phyloP scores from a whole-genome alignment of 2,329 filamentous ascomycete species.

The Botryotinia calthae region DNA sequence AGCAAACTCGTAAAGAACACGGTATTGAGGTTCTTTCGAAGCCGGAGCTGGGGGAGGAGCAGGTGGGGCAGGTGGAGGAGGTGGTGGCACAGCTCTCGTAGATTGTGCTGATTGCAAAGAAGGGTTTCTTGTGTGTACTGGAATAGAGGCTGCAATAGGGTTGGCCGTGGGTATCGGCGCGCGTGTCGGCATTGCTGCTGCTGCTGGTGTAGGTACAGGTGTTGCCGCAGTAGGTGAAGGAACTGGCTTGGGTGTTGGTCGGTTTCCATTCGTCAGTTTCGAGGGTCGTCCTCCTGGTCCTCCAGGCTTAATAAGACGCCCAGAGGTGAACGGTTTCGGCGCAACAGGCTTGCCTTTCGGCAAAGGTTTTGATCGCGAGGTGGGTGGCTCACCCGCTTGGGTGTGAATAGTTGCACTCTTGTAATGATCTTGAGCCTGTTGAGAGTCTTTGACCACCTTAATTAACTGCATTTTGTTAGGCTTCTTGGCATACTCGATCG shows the following conservation, averaged over 20 bases:
- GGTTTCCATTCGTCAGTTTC: conserved; percentile 54
- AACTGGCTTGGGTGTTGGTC: conserved; percentile 38
- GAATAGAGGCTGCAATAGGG: conserved; percentile 41
- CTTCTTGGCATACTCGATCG: conserved; percentile 96
- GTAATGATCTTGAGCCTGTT: conserved; percentile 76
- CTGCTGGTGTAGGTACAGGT: not conserved
- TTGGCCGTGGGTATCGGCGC: conserved; percentile 23
- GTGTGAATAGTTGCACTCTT: conserved; percentile 93
- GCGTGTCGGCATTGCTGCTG: conserved; percentile 24
- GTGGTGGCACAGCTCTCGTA: conserved; percentile 49
- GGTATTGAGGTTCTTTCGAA: conserved; percentile 72
- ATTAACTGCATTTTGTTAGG: conserved; percentile 86
- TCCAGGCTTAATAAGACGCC: conserved; percentile 87
- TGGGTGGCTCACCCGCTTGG: conserved; percentile 76
- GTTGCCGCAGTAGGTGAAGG: conserved; percentile 24
- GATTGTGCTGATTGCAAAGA: conserved; percentile 34
- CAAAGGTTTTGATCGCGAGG: conserved; percentile 77
- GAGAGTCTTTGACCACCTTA: conserved; percentile 86
- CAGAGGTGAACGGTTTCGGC: conserved; percentile 85
- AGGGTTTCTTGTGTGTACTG: conserved; percentile 55
- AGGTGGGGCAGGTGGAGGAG: conserved; percentile 59
- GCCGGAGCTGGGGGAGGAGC: conserved; percentile 66
- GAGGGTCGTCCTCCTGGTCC: conserved; percentile 80
- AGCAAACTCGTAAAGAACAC: conserved; percentile 88
- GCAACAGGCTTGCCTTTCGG: conserved; percentile 84